Percentiles rank a stretch among this genome's conserved stretches.
Conservation (phyloP, 2,329 filamentous ascomycete species). For the Ophiostoma sp. region DNA sequence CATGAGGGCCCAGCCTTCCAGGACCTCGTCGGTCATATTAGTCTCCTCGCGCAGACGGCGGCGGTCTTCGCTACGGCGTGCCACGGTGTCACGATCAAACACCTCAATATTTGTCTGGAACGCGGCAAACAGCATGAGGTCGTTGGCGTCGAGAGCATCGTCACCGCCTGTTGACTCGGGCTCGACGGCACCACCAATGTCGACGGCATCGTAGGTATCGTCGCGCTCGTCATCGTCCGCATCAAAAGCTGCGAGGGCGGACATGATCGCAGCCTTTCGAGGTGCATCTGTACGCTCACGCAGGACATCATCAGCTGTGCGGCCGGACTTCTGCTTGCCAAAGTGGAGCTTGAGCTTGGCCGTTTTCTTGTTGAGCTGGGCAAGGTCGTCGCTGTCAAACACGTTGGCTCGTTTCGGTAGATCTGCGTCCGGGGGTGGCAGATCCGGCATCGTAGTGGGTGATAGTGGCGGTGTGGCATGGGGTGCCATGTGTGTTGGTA, state of each 20-base stretch:
- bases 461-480: constrained; percentile 53
- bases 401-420: constrained; percentile 57
- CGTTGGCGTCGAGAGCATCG: constrained; percentile 49
- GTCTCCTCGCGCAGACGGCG: constrained; percentile 65
- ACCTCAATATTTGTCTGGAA: constrained; percentile 55
- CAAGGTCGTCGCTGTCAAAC: constrained; percentile 76
- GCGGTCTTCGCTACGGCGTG: constrained; percentile 59
- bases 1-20: constrained; percentile 94
- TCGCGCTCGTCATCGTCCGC: constrained; percentile 94
- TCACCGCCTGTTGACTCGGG: constrained; percentile 53
- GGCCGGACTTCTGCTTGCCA: constrained; percentile 60
- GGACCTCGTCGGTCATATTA: constrained; percentile 84
- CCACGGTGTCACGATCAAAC: constrained; percentile 69
- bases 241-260: constrained; percentile 83
- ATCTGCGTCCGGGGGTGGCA: neutral
- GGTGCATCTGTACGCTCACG: constrained; percentile 54
- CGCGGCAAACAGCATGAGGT: constrained; percentile 58
- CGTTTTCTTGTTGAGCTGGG: constrained; percentile 51
- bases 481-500: constrained; percentile 47
- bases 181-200: constrained; percentile 86
- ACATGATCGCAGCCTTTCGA: constrained; percentile 79
- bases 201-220: constrained; percentile 89
- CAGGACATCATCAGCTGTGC: constrained; percentile 67
- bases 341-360: constrained; percentile 65
- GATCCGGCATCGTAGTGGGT: constrained; percentile 35